phyloP scores from a whole-genome alignment of 805 yeast species.

The Saccharomycopsis babjevae region DNA sequence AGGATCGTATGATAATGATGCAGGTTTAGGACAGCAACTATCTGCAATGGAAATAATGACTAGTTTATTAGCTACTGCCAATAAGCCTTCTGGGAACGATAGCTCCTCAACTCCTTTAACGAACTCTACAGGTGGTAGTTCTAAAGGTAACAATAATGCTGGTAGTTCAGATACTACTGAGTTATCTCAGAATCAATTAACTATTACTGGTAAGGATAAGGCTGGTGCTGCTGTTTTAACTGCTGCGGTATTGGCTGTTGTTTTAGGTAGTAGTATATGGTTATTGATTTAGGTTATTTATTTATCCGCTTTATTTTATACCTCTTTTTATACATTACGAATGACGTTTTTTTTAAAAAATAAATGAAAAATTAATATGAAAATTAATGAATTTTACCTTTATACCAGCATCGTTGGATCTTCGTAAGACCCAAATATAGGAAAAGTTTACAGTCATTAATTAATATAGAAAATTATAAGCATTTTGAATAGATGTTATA shows the following conservation, averaged over 20 bases:
- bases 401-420: no score
- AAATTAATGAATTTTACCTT: no score
- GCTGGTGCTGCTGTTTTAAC: constrained; percentile 91
- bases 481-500: no score
- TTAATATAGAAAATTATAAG: no score
- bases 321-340: background rate
- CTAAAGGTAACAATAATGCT: constrained; percentile 40
- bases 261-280: constrained; percentile 70
- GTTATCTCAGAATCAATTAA: constrained; percentile 29
- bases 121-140: constrained; percentile 41
- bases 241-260: constrained; percentile 51
- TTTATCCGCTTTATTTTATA: background rate
- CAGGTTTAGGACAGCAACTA: constrained; percentile 82
- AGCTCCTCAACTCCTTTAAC: constrained; percentile 10
- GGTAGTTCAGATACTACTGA: constrained; percentile 27
- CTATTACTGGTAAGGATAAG: constrained; percentile 50
- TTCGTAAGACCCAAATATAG: no score
- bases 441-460: no score
- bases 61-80: constrained; percentile 28
- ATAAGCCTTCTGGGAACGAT: constrained; percentile 10
- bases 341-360: background rate
- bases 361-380: background rate
- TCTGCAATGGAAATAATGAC: constrained; percentile 60
- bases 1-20: constrained; percentile 51
- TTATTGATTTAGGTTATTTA: constrained; percentile 39